Percentiles rank a stretch among this genome's conserved stretches.
These are phyloP conservation scores for Berberis vulgaris DNA, from an alignment of 164 flowering plant species.

Conservation along the genomic window DNA sequence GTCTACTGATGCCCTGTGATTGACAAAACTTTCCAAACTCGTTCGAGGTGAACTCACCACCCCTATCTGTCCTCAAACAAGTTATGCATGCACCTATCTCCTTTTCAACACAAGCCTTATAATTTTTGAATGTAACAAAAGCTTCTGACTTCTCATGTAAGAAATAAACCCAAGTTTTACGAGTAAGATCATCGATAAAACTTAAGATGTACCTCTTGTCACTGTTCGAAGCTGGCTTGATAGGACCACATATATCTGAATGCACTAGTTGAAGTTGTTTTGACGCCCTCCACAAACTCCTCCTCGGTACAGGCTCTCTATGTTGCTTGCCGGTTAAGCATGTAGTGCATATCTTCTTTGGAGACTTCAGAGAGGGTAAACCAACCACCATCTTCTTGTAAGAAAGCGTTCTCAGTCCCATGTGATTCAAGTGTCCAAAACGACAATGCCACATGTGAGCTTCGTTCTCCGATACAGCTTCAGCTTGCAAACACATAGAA, in stretches of 20 bases:
- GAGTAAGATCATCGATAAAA: too few species aligned
- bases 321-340: not conserved
- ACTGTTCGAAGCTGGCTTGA: constrained; percentile 1
- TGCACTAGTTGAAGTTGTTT: constrained; percentile 3
- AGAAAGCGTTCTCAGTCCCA: not conserved
- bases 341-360: not conserved
- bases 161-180: too few species aligned
- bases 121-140: too few species aligned
- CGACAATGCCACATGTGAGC: not conserved
- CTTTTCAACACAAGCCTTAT: too few species aligned
- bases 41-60: too few species aligned
- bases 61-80: too few species aligned
- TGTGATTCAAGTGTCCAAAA: constrained; percentile 1
- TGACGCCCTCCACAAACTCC: constrained; percentile 2
- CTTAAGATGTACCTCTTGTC: not conserved
- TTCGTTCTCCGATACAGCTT: not conserved
- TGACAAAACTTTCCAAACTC: too few species aligned
- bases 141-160: too few species aligned
- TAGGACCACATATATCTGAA: constrained; percentile 4
- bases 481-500: constrained; percentile 1
- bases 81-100: too few species aligned
- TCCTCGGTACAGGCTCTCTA: not conserved
- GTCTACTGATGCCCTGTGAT: not conserved
- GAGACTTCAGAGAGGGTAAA: not conserved
- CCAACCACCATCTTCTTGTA: not conserved